Conservation (phyloP, 2,329 filamentous ascomycete genomes). For the Falciphora oryzae region DNA sequence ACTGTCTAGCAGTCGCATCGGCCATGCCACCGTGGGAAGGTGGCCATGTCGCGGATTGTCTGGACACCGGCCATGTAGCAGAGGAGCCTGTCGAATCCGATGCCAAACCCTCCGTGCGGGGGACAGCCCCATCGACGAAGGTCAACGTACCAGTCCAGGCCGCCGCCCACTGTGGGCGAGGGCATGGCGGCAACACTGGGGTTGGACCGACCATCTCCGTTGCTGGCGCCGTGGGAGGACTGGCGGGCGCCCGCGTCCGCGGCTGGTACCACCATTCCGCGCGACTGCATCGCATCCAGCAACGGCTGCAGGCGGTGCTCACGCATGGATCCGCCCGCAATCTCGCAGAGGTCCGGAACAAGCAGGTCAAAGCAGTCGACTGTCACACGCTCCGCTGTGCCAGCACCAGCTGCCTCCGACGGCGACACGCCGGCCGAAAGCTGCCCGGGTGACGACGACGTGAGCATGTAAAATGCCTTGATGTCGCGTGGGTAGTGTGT, state of each 20-base stretch:
- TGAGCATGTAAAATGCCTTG: constrained; percentile 77
- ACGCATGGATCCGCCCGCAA: constrained; percentile 84
- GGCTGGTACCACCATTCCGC: constrained; percentile 45
- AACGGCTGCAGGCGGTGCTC: constrained; percentile 70
- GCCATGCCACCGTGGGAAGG: constrained; percentile 72
- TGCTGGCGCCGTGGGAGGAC: constrained; percentile 1
- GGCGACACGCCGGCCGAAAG: constrained; percentile 6
- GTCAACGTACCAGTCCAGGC: constrained; percentile 81
- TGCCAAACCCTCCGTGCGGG: constrained; percentile 83
- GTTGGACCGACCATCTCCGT: constrained; percentile 17
- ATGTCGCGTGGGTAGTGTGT: constrained; percentile 84
- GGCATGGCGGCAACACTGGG: constrained; percentile 16
- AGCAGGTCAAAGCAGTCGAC: constrained; percentile 89
- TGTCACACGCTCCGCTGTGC: constrained; percentile 36
- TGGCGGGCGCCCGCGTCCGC: constrained; percentile 17
- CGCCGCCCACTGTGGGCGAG: constrained; percentile 19
- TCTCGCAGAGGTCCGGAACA: constrained; percentile 78
- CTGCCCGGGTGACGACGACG: constrained; percentile 18
- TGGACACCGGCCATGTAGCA: constrained; percentile 76
- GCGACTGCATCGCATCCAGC: constrained; percentile 62
- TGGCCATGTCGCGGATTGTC: constrained; percentile 78
- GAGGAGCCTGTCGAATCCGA: constrained; percentile 83
- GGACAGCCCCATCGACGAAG: constrained; percentile 86
- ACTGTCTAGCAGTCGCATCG: constrained; percentile 50
- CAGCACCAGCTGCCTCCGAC: constrained; percentile 1